Evolutionary conservation across 345 rosid genomes (phyloP).

Genomic region (Gossypium australe): DNA sequence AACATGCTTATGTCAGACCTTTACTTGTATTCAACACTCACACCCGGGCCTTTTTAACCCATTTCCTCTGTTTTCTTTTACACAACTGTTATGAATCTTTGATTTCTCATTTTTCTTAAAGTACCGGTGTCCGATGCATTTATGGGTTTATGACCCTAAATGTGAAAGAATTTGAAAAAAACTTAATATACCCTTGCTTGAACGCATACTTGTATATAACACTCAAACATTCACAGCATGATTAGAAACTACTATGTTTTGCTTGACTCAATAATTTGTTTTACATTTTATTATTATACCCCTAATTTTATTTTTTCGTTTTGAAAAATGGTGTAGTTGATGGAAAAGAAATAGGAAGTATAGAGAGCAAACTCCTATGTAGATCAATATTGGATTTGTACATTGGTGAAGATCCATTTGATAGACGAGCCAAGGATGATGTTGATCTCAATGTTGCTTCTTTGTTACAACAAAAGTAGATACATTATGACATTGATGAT

Average conservation of each 20-base stretch:
- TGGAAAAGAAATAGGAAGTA: conserved; percentile 68
- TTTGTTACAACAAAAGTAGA: conserved; percentile 28
- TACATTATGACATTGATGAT: background rate
- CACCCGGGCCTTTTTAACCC: no score
- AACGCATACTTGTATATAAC: no score
- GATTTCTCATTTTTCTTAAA: background rate
- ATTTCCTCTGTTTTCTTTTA: background rate
- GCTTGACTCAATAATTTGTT: background rate
- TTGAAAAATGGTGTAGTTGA: conserved; percentile 40
- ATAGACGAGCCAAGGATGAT: conserved; percentile 67
- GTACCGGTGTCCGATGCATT: background rate
- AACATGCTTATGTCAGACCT: no score
- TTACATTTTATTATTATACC: background rate
- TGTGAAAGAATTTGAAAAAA: no score
- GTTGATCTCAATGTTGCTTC: conserved; percentile 52
- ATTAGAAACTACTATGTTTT: background rate
- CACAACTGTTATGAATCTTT: no score
- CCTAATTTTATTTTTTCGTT: background rate
- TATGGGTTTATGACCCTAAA: background rate
- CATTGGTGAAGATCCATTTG: conserved; percentile 78
- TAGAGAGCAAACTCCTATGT: conserved; percentile 76
- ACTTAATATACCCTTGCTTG: no score
- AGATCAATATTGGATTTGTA: conserved; percentile 70
- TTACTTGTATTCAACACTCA: no score
- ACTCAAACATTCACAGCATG: background rate